phyloP scores from a whole-genome alignment of 169 alveolate genomes.

The Cyclospora cayetanensis region DNA sequence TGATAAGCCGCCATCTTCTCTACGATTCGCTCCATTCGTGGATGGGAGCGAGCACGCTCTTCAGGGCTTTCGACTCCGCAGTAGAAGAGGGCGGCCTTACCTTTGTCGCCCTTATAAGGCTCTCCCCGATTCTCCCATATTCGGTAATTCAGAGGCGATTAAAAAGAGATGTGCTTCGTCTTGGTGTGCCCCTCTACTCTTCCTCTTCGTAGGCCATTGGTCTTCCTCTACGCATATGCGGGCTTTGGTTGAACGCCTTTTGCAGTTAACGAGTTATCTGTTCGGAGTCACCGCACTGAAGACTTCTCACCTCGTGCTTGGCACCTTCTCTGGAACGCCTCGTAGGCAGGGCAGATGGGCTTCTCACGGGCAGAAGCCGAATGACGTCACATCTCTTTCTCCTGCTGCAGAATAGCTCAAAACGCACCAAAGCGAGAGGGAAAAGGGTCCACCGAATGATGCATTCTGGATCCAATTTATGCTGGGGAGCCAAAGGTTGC shows the following conservation, averaged over 20 bases:
- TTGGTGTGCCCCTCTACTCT: not conserved
- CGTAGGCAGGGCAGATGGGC: slow-evolving; percentile 11
- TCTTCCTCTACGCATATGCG: too few species aligned
- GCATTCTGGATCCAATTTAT: too few species aligned
- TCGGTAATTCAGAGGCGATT: too few species aligned
- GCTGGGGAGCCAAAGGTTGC: too few species aligned
- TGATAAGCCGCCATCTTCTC: not conserved
- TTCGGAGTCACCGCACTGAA: slow-evolving; percentile 54
- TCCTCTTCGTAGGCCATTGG: not conserved
- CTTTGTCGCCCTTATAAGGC: slow-evolving; percentile 62
- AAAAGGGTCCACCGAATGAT: too few species aligned
- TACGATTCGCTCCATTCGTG: not conserved
- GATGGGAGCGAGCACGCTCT: not conserved
- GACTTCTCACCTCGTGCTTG: slow-evolving; percentile 33
- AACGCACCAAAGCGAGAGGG: too few species aligned
- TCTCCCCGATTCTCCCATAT: slow-evolving; percentile 61
- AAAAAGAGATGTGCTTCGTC: not conserved
- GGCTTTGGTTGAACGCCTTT: too few species aligned
- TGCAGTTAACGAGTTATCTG: slow-evolving; percentile 66
- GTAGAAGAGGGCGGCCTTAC: slow-evolving; percentile 64
- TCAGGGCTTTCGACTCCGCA: slow-evolving; percentile 43
- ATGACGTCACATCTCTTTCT: too few species aligned
- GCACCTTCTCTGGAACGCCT: slow-evolving; percentile 52
- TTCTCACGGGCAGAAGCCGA: too few species aligned
- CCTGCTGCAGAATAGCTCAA: too few species aligned